A percentile compares a stretch with the other conserved stretches of the same genome.
Conservation (phyloP, 305 asterid genomes). For the Fraxinus floribunda region DNA sequence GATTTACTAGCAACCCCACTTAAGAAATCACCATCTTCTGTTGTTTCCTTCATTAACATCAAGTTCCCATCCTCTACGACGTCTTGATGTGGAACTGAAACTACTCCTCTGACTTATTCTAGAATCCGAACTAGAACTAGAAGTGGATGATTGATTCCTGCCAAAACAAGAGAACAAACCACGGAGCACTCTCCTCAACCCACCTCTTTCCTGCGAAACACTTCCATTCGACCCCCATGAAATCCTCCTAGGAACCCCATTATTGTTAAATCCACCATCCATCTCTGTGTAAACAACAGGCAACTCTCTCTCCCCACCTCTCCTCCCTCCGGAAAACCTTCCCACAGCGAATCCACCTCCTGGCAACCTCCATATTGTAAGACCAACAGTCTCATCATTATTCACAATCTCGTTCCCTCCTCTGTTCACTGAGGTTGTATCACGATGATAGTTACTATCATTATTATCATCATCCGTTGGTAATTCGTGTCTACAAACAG, state of each 20-base stretch:
- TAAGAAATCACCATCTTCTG: constrained; percentile 43
- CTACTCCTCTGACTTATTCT: constrained; percentile 48
- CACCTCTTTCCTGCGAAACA: constrained; percentile 53
- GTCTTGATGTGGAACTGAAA: constrained; percentile 50
- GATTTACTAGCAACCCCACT: background rate
- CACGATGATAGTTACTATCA: constrained; percentile 14
- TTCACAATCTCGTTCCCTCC: constrained; percentile 37
- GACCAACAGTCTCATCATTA: constrained; percentile 70
- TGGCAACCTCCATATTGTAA: constrained; percentile 90
- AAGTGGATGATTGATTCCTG: constrained; percentile 35
- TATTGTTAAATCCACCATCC: constrained; percentile 84
- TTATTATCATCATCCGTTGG: constrained; percentile 45
- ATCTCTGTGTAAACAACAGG: constrained; percentile 92
- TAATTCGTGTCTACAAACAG: constrained; percentile 81
- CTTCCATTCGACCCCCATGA: constrained; percentile 79
- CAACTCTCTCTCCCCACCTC: constrained; percentile 83
- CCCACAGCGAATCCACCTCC: constrained; percentile 98
- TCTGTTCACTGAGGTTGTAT: constrained; percentile 30
- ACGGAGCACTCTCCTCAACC: constrained; percentile 59
- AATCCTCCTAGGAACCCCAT: constrained; percentile 75
- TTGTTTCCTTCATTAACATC: constrained; percentile 44
- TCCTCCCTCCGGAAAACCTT: constrained; percentile 76
- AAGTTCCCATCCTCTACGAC: constrained; percentile 62
- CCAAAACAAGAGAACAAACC: constrained; percentile 77
- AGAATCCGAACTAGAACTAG: constrained; percentile 61